phyloP scores from a whole-genome alignment of 352 stramenopile species.

The Phytophthora podocarpi region DNA sequence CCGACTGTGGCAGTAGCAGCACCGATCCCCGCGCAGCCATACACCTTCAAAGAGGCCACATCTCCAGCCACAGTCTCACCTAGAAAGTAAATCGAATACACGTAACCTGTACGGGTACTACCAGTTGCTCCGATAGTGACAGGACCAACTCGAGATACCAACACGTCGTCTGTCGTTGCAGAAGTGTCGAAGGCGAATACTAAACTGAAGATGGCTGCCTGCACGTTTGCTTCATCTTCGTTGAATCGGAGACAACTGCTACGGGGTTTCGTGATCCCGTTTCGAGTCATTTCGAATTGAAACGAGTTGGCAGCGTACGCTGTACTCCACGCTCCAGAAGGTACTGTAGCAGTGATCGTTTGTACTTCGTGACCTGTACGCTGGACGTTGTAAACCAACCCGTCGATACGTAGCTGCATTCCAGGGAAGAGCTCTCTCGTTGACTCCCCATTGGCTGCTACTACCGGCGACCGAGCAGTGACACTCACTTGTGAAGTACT shows the following conservation, averaged over 20 bases:
- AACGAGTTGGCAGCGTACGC: constrained; percentile 29
- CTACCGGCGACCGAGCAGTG: constrained; percentile 48
- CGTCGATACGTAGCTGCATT: constrained; percentile 90
- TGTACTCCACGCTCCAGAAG: constrained; percentile 29
- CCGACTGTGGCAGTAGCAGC: constrained; percentile 35
- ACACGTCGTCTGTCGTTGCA: constrained; percentile 40
- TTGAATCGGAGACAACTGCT: constrained; percentile 54
- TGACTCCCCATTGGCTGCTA: constrained; percentile 36
- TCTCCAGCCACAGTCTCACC: constrained; percentile 85
- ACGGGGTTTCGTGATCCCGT: constrained; percentile 29
- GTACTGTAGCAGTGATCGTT: constrained; percentile 54
- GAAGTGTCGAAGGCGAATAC: constrained; percentile 31
- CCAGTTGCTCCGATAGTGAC: constrained; percentile 25
- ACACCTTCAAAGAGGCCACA: constrained; percentile 51
- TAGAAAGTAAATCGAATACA: constrained; percentile 94
- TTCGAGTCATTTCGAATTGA: constrained; percentile 48
- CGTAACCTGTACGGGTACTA: constrained; percentile 57
- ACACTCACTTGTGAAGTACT: constrained; percentile 60
- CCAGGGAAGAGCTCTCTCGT: constrained; percentile 72
- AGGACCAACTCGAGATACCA: constrained; percentile 59
- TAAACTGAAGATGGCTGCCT: constrained; percentile 16
- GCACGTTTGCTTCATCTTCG: constrained; percentile 14
- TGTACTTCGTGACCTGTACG: constrained; percentile 93
- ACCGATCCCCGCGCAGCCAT: constrained; percentile 35
- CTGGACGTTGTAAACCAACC: constrained; percentile 83